phyloP scores from a whole-genome alignment of 2,329 filamentous ascomycete genomes.

The Fusarium nisikadoi region DNA sequence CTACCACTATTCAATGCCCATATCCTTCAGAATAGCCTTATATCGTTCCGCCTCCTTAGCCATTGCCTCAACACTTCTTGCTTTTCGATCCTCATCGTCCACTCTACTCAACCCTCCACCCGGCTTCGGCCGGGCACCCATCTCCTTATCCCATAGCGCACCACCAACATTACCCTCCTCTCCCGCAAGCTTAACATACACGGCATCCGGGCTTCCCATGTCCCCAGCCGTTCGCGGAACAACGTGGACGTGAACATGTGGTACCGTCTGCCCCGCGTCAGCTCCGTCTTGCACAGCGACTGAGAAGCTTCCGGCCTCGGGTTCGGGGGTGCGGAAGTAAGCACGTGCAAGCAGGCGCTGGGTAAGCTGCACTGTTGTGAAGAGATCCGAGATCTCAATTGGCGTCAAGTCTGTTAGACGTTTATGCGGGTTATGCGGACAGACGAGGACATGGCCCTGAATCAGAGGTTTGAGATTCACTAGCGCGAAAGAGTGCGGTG shows the following conservation, averaged over 20 bases:
- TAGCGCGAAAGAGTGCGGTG: slow-evolving; percentile 82
- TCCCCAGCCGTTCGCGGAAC: slow-evolving; percentile 76
- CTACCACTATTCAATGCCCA: slow-evolving; percentile 48
- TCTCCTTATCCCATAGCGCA: slow-evolving; percentile 67
- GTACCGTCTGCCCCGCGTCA: slow-evolving; percentile 91
- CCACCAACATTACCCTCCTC: slow-evolving; percentile 86
- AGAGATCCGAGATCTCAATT: slow-evolving; percentile 82
- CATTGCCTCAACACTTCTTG: slow-evolving; percentile 81
- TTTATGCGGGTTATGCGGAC: slow-evolving; percentile 74
- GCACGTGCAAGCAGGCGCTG: slow-evolving; percentile 75
- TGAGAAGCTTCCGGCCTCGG: slow-evolving; percentile 80
- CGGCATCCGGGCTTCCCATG: slow-evolving; percentile 67
- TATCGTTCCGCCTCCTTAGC: slow-evolving; percentile 77
- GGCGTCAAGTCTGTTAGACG: slow-evolving; percentile 79
- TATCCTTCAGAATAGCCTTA: slow-evolving; percentile 59
- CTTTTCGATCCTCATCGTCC: slow-evolving; percentile 75
- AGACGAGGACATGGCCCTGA: slow-evolving; percentile 92
- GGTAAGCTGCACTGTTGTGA: slow-evolving; percentile 84
- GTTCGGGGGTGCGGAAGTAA: slow-evolving; percentile 65
- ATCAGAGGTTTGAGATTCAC: slow-evolving; percentile 96
- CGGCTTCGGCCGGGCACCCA: slow-evolving; percentile 57
- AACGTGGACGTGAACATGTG: slow-evolving; percentile 93
- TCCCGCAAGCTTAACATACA: slow-evolving; percentile 85
- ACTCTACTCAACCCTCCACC: slow-evolving; percentile 72
- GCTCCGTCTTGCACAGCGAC: slow-evolving; percentile 94